Percentiles rank a stretch among this genome's conserved stretches.
Conservation (phyloP, 2,329 filamentous ascomycete species). For the Cadophora sp. region DNA sequence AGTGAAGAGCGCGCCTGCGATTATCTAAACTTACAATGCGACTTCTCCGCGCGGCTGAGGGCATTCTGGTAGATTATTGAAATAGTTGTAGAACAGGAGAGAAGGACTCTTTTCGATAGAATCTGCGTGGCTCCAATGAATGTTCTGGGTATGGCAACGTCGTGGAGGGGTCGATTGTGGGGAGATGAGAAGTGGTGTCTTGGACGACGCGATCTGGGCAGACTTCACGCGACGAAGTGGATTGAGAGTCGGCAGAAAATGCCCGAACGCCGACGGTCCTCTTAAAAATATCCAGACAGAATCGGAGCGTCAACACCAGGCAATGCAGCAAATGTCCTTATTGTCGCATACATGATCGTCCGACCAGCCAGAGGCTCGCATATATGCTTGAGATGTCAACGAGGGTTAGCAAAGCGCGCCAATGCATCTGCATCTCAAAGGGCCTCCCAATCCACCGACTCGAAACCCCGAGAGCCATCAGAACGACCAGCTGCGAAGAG, state of each 20-base stretch:
- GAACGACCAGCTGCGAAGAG: neutral
- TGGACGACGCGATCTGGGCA: constrained; percentile 32
- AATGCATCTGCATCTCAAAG: constrained; percentile 17
- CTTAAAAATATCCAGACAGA: constrained; percentile 23
- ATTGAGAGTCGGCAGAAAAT: constrained; percentile 12
- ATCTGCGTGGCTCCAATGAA: neutral
- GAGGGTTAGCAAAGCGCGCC: constrained; percentile 35
- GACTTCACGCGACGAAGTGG: constrained; percentile 25
- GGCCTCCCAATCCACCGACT: constrained; percentile 31
- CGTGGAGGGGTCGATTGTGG: neutral
- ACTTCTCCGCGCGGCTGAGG: constrained; percentile 36
- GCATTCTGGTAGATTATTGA: constrained; percentile 36
- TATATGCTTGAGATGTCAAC: constrained; percentile 46
- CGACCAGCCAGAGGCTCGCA: constrained; percentile 36
- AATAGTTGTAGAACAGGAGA: neutral
- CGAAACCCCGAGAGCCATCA: constrained; percentile 14
- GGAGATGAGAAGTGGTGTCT: neutral
- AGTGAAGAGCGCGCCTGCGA: neutral
- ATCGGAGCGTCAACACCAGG: neutral
- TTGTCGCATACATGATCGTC: constrained; percentile 46
- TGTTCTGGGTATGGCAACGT: neutral
- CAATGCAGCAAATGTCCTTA: constrained; percentile 5
- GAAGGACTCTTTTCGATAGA: neutral
- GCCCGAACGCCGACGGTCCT: constrained; percentile 20
- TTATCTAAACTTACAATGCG: constrained; percentile 32